Evolutionary conservation across 2,329 filamentous ascomycete species (phyloP), one percentile per base, ranked within the genome.

Genomic region (Ceratocystis eucalypticola): DNA sequence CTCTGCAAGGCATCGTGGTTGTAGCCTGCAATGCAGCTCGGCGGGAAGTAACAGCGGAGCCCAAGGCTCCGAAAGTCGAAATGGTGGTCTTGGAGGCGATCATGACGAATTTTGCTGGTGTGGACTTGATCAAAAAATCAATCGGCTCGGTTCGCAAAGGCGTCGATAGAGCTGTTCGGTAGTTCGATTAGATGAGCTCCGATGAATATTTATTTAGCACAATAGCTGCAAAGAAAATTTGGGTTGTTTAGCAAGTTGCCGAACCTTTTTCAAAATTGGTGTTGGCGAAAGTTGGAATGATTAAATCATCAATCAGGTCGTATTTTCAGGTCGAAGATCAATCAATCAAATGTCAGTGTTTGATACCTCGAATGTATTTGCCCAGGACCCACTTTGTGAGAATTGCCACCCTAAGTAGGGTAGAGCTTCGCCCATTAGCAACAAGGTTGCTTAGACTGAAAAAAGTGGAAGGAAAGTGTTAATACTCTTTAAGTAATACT

Each of bases 1-100:
- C 30, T 17, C 25, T 20, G 30, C 48, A 48, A 37, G 61, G n/a
- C 8, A 61, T 45, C 4, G 20, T n/a, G n/a, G 48, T 8, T 28
- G n/a, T 50, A 12, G 57, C 25, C 20, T 61, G 63, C 25, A 53
- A 10, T 25, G 41, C 45, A 22, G n/a, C 45, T n/a, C 20, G 44
- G 25, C 61, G 61, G 15, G 44, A 45, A 28, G 17, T 7, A 33
- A 48, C 28, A 17, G 30, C 48, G 46, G 63, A 48, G 37, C 46
- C 63, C 63, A 33, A 37, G 46, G 48, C 63, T 48, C 45, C 22
- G 12, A 62, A 59, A 5, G 61, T 30, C 15, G 61, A 57, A 12
- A 33, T 22, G 22, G 33, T 33, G 28, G 65, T 66, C 46, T 66
- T 66, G 22, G 59, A 62, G 65, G 65, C 57, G 37, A 66, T 41